Base-by-base conservation (phyloP, 208 protist genomes). In the Wallacemonas rigidus region DNA sequence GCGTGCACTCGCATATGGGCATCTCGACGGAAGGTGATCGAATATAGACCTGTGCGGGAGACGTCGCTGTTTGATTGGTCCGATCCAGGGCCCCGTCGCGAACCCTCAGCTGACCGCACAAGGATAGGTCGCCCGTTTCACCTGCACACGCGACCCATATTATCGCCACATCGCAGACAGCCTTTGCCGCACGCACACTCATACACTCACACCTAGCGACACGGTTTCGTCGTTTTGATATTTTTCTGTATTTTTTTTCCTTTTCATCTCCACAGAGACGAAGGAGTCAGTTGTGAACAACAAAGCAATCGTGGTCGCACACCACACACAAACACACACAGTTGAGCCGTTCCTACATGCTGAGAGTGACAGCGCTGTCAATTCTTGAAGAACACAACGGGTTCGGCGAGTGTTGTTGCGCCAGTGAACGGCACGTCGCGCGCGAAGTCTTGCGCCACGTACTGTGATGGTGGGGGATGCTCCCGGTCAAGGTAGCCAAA, bases 371-470 rank as follows among this genome's bases (percentile, higher is more conserved):
- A 26, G 26, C 26, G 26, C 26, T 26, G 26, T 26, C 26, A 93
- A 64, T 88, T 82, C 69, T 86, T 91, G 68, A 90, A 97, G 56
- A 97, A 94, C 39, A 97, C 82, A 15, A 92, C 64, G 2, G 92
- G 92, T 67, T 93, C 88, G 14, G 85, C 87, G n/a, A 94, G 75
- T 11, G 50, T 68, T 4, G 85, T 88, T 17, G 88, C 79, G 40
- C 85, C 79, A 8, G 81, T 87, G 67, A 93, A 93, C 3, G 92
- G 92, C 36, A 95, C 50, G 45, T 89, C 82, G 74, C 90, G 85
- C 2, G 89, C 85, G 80, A 95, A 97, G 77, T 97, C 92, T 65
- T 93, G 86, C 45, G 90, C 82, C 8, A 94, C 86, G 76, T 93
- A 97, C n/a, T 87, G 84, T 45, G 86, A 94, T 14, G 87, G 85